Evolutionary conservation across 179 eudicot species (phyloP), one percentile per base, ranked within the genome.

Genomic region (Silene coronaria): DNA sequence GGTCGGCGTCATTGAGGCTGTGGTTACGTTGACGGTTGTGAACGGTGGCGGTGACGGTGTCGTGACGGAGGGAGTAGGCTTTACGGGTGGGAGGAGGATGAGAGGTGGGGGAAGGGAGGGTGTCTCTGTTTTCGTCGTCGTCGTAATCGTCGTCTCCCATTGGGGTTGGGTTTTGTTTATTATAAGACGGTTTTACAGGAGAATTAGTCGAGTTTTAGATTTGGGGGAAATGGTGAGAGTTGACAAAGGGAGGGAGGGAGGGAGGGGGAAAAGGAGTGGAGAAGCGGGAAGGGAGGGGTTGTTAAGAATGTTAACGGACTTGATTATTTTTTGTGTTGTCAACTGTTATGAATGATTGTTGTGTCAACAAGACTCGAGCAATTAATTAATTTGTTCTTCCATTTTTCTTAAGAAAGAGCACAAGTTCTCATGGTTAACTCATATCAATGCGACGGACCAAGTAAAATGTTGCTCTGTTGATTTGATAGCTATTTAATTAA

Each of bases 121-220:
- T 82, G 11, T 85, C 86, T 14, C 48, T 64, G 32, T 88, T 92
- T 4, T 19, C 28, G n/a, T 69, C 30, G 12, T 34, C 48, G 72
- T 68, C 32, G 71, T n/a, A 51, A 60, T 84, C 89, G 0, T 84
- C 97, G 75, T 84, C 89, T 2, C 72, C 83, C 81, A 75, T 79
- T 21, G 66, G n/a, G 53, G 55, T 0, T 28, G 13, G 6, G 58
- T 51, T n/a, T 55, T 6, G 7, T 17, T 55, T 5, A 55, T 55
- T 16, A 55, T 55, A n/a, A 55, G 59, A 53, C 59, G 59, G 21
- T 53, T 53, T 53, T n/a, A 53, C 59, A n/a, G 59, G 22, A 55
- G 59, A 55, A 55, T 55, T 55, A 55, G 26, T 13, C n/a, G 23
- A 42, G 75, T 27, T 58, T 21, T 13, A 22, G 70, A 66, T 74